Evolutionary conservation across 2,329 filamentous ascomycete genomes (phyloP), one percentile per base, ranked within the genome.

Genomic region (Epichloe baconii): DNA sequence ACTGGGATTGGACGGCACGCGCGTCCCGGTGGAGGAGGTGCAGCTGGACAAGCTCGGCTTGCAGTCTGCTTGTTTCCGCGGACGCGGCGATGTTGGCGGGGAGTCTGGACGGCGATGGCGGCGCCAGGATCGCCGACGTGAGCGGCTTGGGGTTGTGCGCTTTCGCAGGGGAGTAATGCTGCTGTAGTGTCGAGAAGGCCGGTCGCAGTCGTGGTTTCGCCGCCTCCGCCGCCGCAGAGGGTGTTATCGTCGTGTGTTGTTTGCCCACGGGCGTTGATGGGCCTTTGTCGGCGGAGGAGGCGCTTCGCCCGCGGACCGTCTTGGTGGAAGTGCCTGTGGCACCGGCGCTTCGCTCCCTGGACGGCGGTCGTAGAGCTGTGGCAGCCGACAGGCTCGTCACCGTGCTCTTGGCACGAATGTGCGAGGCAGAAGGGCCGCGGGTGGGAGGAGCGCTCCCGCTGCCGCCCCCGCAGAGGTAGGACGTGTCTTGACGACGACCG

Each of bases 91-190:
- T 66, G 61, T 82, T 83, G 58, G 75, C 70, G 5, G 80, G 78
- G 3, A 78, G 71, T 58, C 82, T 81, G 34, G 77, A 78, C 1
- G 81, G 80, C 3, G 79, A 78, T 0, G 80, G 76, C 1, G 80
- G 77, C 17, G 77, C 77, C 44, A 82, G 73, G 64, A 72, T 75
- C 41, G 73, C 70, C 14, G 78, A 69, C 0, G 77, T 77, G n/a
- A 79, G 69, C 5, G 81, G 79, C 54, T 85, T 86, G 0, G 82
- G 78, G 0, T 76, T 73, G 8, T 72, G 67, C 4, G 70, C 71
- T 59, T 84, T 84, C 44, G 77, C 77, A 0, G 83, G 82, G 31
- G 79, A 82, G 67, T 78, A 85, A 66, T 85, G 80, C 57, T 85
- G 81, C 57, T 85, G 81, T 40, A 79, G 73, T 0, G 77, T 83